These are phyloP conservation scores for Exophiala spinifera DNA, from an alignment of 2,329 filamentous ascomycete species.

Conservation along the genomic window DNA sequence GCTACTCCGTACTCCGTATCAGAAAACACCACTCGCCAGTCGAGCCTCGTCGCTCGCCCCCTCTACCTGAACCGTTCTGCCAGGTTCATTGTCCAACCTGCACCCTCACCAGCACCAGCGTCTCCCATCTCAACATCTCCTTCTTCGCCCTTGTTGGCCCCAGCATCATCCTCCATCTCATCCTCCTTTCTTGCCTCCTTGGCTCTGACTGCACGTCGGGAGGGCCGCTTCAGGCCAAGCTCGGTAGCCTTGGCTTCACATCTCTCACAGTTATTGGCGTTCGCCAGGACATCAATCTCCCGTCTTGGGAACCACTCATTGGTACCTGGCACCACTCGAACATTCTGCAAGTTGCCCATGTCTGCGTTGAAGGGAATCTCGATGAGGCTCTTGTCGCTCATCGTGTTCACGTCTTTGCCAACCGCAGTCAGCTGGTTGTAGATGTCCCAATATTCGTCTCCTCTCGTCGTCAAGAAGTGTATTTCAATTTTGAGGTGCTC, in stretches of 20 bases:
- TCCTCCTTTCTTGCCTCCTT: neutral
- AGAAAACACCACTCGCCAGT: neutral
- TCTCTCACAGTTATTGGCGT: neutral
- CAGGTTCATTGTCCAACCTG: neutral
- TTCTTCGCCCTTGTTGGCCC: neutral
- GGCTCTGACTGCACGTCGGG: neutral
- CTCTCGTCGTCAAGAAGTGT: neutral
- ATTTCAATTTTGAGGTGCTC: neutral
- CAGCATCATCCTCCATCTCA: neutral
- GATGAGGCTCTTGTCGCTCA: neutral
- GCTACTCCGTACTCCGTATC: no score
- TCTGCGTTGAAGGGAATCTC: neutral
- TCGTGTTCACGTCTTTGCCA: neutral
- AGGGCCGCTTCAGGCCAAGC: neutral
- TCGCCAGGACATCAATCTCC: neutral
- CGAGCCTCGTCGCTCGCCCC: neutral
- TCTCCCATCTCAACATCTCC: neutral
- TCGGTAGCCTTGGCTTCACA: neutral
- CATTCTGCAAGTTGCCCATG: neutral
- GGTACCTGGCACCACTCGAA: neutral
- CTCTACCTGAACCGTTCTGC: neutral
- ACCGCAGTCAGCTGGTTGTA: neutral
- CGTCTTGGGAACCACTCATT: neutral
- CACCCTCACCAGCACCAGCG: neutral
- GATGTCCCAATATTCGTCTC: neutral